Evolutionary conservation across 192 early-diverging fungal genomes (phyloP), one percentile per base, ranked within the genome.

Genomic region (Mortierella alpina): DNA sequence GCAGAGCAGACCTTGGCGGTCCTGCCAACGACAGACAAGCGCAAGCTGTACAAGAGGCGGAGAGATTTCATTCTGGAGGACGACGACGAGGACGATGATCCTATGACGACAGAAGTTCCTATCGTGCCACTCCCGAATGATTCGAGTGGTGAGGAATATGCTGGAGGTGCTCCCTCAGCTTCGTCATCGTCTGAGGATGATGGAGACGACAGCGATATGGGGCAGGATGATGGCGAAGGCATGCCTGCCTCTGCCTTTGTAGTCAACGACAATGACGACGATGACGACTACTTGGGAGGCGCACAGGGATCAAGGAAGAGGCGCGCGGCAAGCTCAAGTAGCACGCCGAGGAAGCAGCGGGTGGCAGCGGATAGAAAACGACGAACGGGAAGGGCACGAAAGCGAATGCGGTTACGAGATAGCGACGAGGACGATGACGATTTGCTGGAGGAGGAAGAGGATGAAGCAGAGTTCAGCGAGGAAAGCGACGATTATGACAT

Each of bases 131-230:
- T 90, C 9, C 86, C 86, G n/a, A 89, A 91, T 42, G 89, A 90
- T 40, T 86, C 85, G 53, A 87, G 88, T 59, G 90, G 89, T 41
- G 89, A 88, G 46, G 90, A 91, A 47, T 91, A 87, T 66, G 65
- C 83, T 46, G 42, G 86, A 64, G 81, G 81, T 6, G 71, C 70
- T 20, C 58, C 68, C 2, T 81, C 85, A 5, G 62, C 70, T 10
- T 65, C 72, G 6, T 70, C 68, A n/a, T 84, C 85, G 0, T 71
- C 63, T 6, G 77, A 72, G 13, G 90, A 90, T 46, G 86, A 91
- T 3, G 88, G 87, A 5, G 88, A 88, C 23, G 87, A 89, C n/a
- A 85, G 65, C 6, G 74, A 86, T 47, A 14, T 73, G 59, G 70
- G 52, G 0, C 66, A 41, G 9, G 77, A 61, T 14, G 62, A 75